phyloP scores from a whole-genome alignment of 75 land plant genomes.

The Pinus taeda region DNA sequence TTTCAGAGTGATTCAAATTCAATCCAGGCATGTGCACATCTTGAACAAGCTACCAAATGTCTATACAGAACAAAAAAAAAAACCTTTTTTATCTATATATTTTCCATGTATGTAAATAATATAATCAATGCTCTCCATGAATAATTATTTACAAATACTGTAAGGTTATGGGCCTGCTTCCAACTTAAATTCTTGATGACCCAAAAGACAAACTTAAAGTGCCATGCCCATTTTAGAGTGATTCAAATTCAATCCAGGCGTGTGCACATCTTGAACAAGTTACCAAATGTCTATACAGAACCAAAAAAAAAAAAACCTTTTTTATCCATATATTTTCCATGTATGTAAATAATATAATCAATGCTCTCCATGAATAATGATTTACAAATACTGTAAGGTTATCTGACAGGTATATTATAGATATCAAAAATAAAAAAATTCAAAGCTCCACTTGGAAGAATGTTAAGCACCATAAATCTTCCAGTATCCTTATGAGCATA shows the following conservation, averaged over 20 bases:
- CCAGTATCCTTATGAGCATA: slow-evolving; percentile 1
- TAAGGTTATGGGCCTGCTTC: background rate
- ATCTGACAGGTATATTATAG: background rate
- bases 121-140: background rate
- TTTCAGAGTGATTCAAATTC: background rate
- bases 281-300: background rate
- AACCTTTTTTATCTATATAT: background rate
- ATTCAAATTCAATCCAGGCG: background rate
- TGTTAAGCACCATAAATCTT: background rate
- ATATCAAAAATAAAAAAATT: background rate
- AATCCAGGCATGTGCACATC: background rate
- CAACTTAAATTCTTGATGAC: background rate
- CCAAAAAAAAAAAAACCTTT: background rate
- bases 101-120: background rate
- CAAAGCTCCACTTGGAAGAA: too few relatives aligned
- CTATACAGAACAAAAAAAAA: background rate
- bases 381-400: background rate
- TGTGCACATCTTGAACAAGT: background rate
- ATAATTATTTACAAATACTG: background rate
- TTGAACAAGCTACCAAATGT: background rate
- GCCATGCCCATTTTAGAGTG: background rate
- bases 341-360: background rate
- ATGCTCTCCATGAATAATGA: background rate
- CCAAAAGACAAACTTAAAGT: background rate
- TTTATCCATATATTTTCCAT: background rate